Percentiles rank a stretch among this genome's conserved stretches.
These are phyloP conservation scores for Blastobotrys apis DNA, from an alignment of 1,139 yeast species.

Conservation along the genomic window DNA sequence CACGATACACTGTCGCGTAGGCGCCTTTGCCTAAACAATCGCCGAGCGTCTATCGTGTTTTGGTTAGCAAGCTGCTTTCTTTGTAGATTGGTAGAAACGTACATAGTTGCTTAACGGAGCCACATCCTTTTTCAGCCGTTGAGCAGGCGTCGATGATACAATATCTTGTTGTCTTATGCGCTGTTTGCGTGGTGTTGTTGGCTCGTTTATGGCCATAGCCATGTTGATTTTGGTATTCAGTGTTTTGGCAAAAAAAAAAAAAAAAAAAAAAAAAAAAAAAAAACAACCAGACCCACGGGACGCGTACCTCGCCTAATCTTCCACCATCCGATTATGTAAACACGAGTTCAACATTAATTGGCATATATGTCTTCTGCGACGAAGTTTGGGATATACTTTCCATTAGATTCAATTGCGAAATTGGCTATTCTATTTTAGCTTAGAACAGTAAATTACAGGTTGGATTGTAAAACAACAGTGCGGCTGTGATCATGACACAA, in stretches of 20 bases:
- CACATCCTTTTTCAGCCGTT: conserved; percentile 17
- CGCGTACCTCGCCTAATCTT: too few species aligned
- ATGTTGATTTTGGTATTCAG: neutral
- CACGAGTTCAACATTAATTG: too few species aligned
- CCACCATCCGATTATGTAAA: too few species aligned
- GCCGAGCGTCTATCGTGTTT: conserved; percentile 36
- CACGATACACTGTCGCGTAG: conserved; percentile 69
- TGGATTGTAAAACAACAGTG: neutral
- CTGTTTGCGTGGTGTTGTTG: conserved; percentile 6
- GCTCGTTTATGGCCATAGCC: conserved; percentile 9
- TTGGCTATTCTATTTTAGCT: neutral
- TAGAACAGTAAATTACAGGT: neutral
- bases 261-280: neutral
- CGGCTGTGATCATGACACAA: neutral
- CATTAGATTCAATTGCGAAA: too few species aligned
- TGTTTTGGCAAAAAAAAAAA: neutral
- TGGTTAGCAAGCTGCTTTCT: conserved; percentile 5
- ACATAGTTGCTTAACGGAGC: conserved; percentile 22
- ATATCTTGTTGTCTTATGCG: conserved; percentile 4
- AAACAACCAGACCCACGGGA: neutral
- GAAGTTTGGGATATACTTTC: too few species aligned
- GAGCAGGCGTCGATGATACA: conserved; percentile 24
- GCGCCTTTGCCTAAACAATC: conserved; percentile 76
- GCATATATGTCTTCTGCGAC: too few species aligned
- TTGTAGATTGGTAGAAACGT: neutral